Conservation (phyloP, 2,329 filamentous ascomycete genomes). For the Orbilia oligospora region DNA sequence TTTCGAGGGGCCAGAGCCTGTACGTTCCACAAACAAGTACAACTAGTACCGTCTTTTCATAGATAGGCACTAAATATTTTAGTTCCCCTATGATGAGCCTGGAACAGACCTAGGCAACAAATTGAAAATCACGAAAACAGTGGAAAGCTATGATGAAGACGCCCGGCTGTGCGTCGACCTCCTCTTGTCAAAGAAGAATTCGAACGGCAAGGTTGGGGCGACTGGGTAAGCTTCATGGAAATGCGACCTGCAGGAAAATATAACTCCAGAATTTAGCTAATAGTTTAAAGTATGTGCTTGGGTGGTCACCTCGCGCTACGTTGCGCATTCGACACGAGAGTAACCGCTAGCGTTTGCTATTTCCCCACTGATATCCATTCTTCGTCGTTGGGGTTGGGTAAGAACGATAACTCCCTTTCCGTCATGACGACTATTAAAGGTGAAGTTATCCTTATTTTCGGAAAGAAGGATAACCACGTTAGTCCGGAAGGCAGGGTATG, state of each 20-base stretch:
- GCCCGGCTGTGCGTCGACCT: constrained; percentile 77
- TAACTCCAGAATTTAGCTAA: background rate
- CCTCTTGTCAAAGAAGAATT: constrained; percentile 80
- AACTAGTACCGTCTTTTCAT: background rate
- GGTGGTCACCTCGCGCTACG: constrained; percentile 85
- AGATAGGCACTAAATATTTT: background rate
- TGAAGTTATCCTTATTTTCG: constrained; percentile 91
- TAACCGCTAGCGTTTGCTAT: constrained; percentile 84
- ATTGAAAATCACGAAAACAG: constrained; percentile 82
- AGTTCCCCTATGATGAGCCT: constrained; percentile 83
- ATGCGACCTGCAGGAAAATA: background rate
- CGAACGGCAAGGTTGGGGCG: constrained; percentile 82
- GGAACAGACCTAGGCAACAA: constrained; percentile 90
- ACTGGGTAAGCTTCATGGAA: constrained; percentile 67
- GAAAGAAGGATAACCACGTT: constrained; percentile 91
- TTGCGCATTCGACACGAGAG: constrained; percentile 76
- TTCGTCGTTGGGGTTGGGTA: constrained; percentile 79
- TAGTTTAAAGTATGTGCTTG: constrained; percentile 82
- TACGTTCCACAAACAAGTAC: constrained; percentile 23
- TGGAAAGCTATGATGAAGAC: constrained; percentile 89
- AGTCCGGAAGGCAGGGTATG: constrained; percentile 78
- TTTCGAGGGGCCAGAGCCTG: constrained; percentile 86
- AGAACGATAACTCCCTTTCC: constrained; percentile 75
- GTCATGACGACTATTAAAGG: constrained; percentile 78
- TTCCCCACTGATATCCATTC: constrained; percentile 94